Percentiles rank a stretch among this genome's conserved stretches.
Conservation (phyloP, 371 early-diverging fungal genomes). For the Mortierella sp. region DNA sequence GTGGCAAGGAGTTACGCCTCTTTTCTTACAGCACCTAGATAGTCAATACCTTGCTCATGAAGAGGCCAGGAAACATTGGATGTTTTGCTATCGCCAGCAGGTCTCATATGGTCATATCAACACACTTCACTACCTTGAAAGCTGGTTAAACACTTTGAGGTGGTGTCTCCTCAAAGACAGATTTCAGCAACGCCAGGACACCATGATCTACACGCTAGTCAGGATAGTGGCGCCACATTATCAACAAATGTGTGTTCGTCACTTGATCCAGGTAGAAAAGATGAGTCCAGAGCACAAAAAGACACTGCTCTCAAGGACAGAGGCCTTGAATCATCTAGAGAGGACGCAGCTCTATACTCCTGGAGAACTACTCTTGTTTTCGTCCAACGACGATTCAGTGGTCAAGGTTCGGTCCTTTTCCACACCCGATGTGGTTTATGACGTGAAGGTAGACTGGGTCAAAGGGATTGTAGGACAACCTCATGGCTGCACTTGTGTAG, state of each 20-base stretch:
- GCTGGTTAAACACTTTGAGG: constrained; percentile 13
- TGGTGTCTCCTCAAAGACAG: constrained; percentile 7
- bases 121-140: constrained; percentile 16
- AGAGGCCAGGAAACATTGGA: constrained; percentile 12
- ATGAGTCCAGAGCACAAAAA: constrained; percentile 12
- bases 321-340: constrained; percentile 7
- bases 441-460: not conserved
- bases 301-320: not conserved
- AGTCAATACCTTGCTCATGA: constrained; percentile 6
- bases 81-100: constrained; percentile 12
- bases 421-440: not conserved
- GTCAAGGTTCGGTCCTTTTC: constrained; percentile 13
- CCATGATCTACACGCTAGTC: constrained; percentile 15
- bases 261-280: constrained; percentile 5
- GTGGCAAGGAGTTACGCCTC: not conserved
- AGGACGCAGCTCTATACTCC: not conserved
- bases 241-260: constrained; percentile 15
- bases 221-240: constrained; percentile 12
- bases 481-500: too few relatives aligned
- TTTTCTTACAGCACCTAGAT: constrained; percentile 4
- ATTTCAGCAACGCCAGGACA: constrained; percentile 13
- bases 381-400: not conserved
- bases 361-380: not conserved
- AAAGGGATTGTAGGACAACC: too few relatives aligned
- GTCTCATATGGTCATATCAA: constrained; percentile 8